phyloP scores from a whole-genome alignment of 495 filamentous ascomycete genomes.

The Aspergillus panamensis region DNA sequence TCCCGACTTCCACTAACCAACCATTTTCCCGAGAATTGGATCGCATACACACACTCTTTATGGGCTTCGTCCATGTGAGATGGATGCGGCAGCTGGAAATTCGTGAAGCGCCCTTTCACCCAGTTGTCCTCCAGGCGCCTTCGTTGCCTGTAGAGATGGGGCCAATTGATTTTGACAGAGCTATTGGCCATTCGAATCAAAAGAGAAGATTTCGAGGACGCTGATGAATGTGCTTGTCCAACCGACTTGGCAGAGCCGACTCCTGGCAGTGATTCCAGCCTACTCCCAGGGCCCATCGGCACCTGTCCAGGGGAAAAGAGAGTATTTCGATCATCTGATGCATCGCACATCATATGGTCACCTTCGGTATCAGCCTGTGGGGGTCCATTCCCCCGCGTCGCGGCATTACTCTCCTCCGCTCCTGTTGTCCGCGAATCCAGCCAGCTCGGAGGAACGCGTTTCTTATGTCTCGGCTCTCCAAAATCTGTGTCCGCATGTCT shows the following conservation, averaged over 20 bases:
- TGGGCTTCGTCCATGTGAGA: slow-evolving; percentile 79
- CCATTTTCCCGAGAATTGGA: slow-evolving; percentile 80
- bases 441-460: slow-evolving; percentile 46
- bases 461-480: slow-evolving; percentile 50
- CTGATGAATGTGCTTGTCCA: slow-evolving; percentile 10
- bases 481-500: slow-evolving; percentile 44
- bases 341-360: slow-evolving; percentile 48
- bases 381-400: background rate
- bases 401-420: slow-evolving; percentile 10
- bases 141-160: slow-evolving; percentile 85
- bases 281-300: background rate
- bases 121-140: slow-evolving; percentile 86
- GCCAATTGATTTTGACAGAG: slow-evolving; percentile 40
- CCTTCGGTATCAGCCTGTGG: slow-evolving; percentile 46
- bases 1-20: slow-evolving; percentile 94
- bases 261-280: slow-evolving; percentile 8
- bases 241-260: slow-evolving; percentile 10
- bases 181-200: slow-evolving; percentile 35
- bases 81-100: slow-evolving; percentile 87
- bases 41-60: slow-evolving; percentile 88
- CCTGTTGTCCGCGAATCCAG: slow-evolving; percentile 30
- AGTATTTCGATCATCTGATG: slow-evolving; percentile 23
- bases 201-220: slow-evolving; percentile 32
- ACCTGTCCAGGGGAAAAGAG: slow-evolving; percentile 12
- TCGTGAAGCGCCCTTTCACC: slow-evolving; percentile 73